Conservation (phyloP, 345 rosid genomes). For the Nephelium lappaceum region DNA sequence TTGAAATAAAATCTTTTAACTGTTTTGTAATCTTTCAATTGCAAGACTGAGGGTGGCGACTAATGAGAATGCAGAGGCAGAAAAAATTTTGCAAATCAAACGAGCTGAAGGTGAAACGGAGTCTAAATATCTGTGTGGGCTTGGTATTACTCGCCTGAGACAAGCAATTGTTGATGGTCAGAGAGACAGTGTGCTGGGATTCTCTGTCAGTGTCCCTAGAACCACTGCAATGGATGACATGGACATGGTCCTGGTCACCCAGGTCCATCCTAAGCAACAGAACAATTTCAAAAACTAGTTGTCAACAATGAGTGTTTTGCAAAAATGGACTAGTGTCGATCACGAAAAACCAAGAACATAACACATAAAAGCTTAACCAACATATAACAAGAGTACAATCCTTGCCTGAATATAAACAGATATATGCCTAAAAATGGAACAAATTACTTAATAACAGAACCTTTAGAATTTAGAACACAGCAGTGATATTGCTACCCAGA, state of each 20-base stretch:
- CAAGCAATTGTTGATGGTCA: conserved; percentile 45
- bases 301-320: too few species aligned
- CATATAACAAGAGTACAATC: too few species aligned
- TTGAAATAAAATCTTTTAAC: neutral
- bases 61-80: conserved; percentile 42
- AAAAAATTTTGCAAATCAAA: conserved; percentile 41
- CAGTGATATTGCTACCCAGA: conserved; percentile 45
- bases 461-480: too few species aligned
- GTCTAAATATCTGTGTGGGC: conserved; percentile 42
- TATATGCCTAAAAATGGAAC: too few species aligned
- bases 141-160: conserved; percentile 40
- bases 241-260: conserved; percentile 44
- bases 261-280: too few species aligned
- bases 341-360: too few species aligned
- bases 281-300: too few species aligned
- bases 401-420: too few species aligned
- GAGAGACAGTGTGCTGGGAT: conserved; percentile 43
- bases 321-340: too few species aligned
- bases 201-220: conserved; percentile 37
- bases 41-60: conserved; percentile 43
- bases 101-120: conserved; percentile 47
- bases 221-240: conserved; percentile 44
- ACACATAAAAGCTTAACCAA: too few species aligned
- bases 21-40: conserved; percentile 22
- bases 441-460: too few species aligned